A percentile compares a stretch with the other conserved stretches of the same genome.
Conservation (phyloP, 164 flowering plant genomes). For the Vitis cinerea region DNA sequence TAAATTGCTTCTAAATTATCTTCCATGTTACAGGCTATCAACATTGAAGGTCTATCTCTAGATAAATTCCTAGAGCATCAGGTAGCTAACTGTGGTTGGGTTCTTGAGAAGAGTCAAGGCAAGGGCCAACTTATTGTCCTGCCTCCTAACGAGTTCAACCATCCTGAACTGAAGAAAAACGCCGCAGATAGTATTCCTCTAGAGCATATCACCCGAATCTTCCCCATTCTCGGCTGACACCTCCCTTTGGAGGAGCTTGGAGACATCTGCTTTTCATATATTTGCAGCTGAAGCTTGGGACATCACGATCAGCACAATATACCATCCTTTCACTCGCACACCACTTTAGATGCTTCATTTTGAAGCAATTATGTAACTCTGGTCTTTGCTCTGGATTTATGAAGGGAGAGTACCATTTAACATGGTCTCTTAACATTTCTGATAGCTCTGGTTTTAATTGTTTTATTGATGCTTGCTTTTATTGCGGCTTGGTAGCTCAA, state of each 20-base stretch:
- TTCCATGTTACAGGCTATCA: constrained; percentile 62
- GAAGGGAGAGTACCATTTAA: too few relatives aligned
- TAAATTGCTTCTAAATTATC: background rate
- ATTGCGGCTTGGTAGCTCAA: too few relatives aligned
- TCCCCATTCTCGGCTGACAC: constrained; percentile 75
- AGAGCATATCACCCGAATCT: constrained; percentile 79
- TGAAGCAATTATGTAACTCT: background rate
- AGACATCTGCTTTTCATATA: background rate
- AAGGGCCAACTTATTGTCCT: constrained; percentile 67
- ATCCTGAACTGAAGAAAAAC: constrained; percentile 83
- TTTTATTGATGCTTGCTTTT: too few relatives aligned
- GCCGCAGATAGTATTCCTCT: constrained; percentile 64
- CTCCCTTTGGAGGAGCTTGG: background rate
- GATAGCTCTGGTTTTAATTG: too few relatives aligned
- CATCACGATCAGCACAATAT: background rate
- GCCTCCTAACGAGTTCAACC: constrained; percentile 79
- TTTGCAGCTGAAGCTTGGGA: constrained; percentile 5
- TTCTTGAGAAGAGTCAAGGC: constrained; percentile 64
- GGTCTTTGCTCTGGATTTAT: background rate
- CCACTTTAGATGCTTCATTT: background rate
- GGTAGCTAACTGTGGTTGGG: constrained; percentile 71
- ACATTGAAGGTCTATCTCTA: constrained; percentile 80
- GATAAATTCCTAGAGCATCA: constrained; percentile 96
- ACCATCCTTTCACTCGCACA: background rate
- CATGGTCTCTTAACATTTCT: too few relatives aligned